Evolutionary conservation across 2,329 filamentous ascomycete genomes (phyloP).

Genomic region (Nigrospora oryzae): DNA sequence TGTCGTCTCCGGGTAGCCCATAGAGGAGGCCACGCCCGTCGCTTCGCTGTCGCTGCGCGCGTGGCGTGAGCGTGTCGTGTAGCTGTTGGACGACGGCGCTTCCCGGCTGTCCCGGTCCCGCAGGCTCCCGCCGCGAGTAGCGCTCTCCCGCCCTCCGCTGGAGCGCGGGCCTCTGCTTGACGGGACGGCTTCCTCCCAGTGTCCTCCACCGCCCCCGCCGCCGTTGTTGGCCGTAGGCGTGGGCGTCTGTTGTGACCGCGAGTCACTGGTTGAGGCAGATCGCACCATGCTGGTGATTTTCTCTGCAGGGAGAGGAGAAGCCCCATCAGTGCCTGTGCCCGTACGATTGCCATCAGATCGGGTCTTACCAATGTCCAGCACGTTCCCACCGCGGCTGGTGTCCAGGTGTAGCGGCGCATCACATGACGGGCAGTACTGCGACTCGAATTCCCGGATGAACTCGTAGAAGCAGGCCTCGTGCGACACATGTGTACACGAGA

Average conservation of each 20-base stretch:
- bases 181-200: slow-evolving; percentile 59
- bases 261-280: slow-evolving; percentile 64
- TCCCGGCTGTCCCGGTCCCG: slow-evolving; percentile 38
- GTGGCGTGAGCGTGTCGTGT: slow-evolving; percentile 43
- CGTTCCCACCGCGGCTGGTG: slow-evolving; percentile 85
- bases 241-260: slow-evolving; percentile 40
- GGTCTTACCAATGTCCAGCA: slow-evolving; percentile 73
- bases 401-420: slow-evolving; percentile 87
- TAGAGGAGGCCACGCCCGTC: slow-evolving; percentile 66
- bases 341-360: not conserved
- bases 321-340: slow-evolving; percentile 9
- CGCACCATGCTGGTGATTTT: slow-evolving; percentile 92
- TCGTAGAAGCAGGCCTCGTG: slow-evolving; percentile 99
- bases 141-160: slow-evolving; percentile 16
- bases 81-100: slow-evolving; percentile 32
- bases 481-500: slow-evolving; percentile 93
- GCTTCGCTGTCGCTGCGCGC: slow-evolving; percentile 71
- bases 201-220: slow-evolving; percentile 29
- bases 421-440: slow-evolving; percentile 89
- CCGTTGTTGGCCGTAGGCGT: slow-evolving; percentile 37
- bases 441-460: slow-evolving; percentile 90
- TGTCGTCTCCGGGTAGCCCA: slow-evolving; percentile 70
- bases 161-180: slow-evolving; percentile 30
- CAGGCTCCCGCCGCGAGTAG: slow-evolving; percentile 9
- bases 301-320: slow-evolving; percentile 45